phyloP scores from a whole-genome alignment of 495 filamentous ascomycete species.

The Trichoderma orchidacearum region DNA sequence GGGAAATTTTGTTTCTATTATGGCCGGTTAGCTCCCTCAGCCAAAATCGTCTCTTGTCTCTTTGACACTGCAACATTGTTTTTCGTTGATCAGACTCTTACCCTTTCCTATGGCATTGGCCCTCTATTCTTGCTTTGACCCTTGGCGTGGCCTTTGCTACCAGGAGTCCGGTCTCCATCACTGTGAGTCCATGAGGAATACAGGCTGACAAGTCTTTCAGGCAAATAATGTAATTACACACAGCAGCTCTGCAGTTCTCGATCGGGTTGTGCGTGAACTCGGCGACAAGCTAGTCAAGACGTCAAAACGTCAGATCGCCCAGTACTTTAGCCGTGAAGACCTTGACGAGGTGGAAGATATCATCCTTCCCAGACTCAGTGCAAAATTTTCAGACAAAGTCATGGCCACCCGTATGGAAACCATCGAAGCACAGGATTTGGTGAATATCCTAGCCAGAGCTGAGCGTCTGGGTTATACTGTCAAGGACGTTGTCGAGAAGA shows the following conservation, averaged over 20 bases:
- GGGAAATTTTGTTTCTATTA: too few species aligned
- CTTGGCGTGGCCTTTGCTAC: too few species aligned
- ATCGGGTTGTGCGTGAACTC: slow-evolving; percentile 28
- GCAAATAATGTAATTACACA: slow-evolving; percentile 33
- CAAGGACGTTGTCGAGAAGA: slow-evolving; percentile 25
- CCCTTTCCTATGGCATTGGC: too few species aligned
- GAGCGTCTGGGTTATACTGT: slow-evolving; percentile 34
- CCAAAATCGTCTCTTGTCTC: too few species aligned
- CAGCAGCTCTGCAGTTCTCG: slow-evolving; percentile 18
- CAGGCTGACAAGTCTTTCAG: slow-evolving; percentile 13
- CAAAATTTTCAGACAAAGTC: slow-evolving; percentile 31
- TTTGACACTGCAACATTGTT: not conserved
- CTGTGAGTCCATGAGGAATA: too few species aligned
- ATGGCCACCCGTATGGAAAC: slow-evolving; percentile 29
- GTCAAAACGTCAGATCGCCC: slow-evolving; percentile 22
- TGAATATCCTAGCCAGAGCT: slow-evolving; percentile 34
- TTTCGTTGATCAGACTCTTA: too few species aligned
- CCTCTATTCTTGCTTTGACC: too few species aligned
- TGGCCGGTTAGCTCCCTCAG: too few species aligned
- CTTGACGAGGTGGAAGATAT: slow-evolving; percentile 25
- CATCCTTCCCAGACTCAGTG: slow-evolving; percentile 26
- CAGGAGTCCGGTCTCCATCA: too few species aligned
- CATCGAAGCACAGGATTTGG: slow-evolving; percentile 30
- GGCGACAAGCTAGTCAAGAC: slow-evolving; percentile 29
- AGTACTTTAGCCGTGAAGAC: slow-evolving; percentile 17